phyloP scores from a whole-genome alignment of 768 basidiomycete species.

The Trametes sanguinea region DNA sequence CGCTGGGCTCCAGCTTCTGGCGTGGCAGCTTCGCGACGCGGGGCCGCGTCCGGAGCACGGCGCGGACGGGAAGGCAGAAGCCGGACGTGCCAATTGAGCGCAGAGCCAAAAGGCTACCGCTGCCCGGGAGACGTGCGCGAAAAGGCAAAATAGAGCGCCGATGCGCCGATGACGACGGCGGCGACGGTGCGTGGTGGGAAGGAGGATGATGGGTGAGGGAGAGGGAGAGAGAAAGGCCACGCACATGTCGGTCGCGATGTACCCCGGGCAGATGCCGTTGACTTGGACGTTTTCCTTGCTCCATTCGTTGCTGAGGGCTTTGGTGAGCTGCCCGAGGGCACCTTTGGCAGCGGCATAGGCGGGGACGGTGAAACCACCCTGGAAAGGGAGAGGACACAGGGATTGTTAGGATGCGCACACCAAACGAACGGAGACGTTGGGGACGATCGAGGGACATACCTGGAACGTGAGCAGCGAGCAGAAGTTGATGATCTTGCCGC shows the following conservation, averaged over 20 bases:
- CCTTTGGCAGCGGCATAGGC: conserved; percentile 94
- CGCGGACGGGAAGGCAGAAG: background rate
- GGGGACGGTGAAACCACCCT: conserved; percentile 72
- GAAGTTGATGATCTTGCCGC: conserved; percentile 76
- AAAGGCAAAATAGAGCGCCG: conserved; percentile 16
- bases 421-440: background rate
- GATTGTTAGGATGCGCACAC: background rate
- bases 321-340: conserved; percentile 81
- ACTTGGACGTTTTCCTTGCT: conserved; percentile 85
- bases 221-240: conserved; percentile 18
- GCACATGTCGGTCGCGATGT: conserved; percentile 88
- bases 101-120: conserved; percentile 21
- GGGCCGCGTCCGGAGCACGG: conserved; percentile 4
- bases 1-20: background rate
- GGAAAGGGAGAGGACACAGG: background rate
- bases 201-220: background rate
- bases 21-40: background rate
- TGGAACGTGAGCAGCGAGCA: conserved; percentile 51
- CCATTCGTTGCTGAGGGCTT: conserved; percentile 94
- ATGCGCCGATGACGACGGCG: background rate
- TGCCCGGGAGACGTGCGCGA: conserved; percentile 15
- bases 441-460: conserved; percentile 17
- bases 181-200: background rate
- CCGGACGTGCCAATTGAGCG: background rate
- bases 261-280: conserved; percentile 86